Base-by-base conservation (phyloP, 2,329 filamentous ascomycete genomes). In the Pseudogymnoascus sp. region DNA sequence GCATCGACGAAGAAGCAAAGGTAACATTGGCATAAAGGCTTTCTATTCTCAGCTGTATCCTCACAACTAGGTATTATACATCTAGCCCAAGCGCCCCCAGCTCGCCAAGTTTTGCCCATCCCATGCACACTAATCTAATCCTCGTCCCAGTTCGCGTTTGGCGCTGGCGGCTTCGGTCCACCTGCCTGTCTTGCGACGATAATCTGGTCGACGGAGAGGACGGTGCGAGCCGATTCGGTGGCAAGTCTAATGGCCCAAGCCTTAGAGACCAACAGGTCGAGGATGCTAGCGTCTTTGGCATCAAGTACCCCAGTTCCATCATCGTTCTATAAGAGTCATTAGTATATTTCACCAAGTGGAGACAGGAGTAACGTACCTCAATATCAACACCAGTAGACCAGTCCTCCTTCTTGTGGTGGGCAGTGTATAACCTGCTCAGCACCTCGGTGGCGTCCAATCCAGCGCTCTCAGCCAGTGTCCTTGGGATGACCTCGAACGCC, bases 401-500 rank as follows among this genome's bases (percentile, higher is more conserved):
- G 74, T 89, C 85, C 65, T 93, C 89, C 70, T 89, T 88, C 76
- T 96, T 86, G 78, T 92, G 88, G 77, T 99, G 95, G 61, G 93
- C 91, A 29, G 93, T 92, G 77, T 97, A 99, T 65, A 99, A 81
- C 72, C 88, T 88, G 72, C 92, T 95, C 64, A 99, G 82, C 61
- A 97, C 89, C 77, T 97, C 95, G n/a, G 95, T 99, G 64, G 95
- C 95, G 74, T 99, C 95, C 21, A 99, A 83, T 68, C 95, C 95
- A 50, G 93, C 93, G 70, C 91, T 96, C 79, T 99, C 95, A 60
- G 96, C 95, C 63, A 99, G 82, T 15, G 91, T 96, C 69, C 95
- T 88, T 19, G 95, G 93, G 62, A 99, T 88, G 60, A 99, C 93
- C 80, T 99, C 95, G 71, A 99, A 99, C 7, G 95, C 93, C 79